A percentile compares a stretch with the other conserved stretches of the same genome.
These are phyloP conservation scores for Paxillus ammoniavirescens DNA, from an alignment of 768 basidiomycete genomes.

Conservation along the genomic window DNA sequence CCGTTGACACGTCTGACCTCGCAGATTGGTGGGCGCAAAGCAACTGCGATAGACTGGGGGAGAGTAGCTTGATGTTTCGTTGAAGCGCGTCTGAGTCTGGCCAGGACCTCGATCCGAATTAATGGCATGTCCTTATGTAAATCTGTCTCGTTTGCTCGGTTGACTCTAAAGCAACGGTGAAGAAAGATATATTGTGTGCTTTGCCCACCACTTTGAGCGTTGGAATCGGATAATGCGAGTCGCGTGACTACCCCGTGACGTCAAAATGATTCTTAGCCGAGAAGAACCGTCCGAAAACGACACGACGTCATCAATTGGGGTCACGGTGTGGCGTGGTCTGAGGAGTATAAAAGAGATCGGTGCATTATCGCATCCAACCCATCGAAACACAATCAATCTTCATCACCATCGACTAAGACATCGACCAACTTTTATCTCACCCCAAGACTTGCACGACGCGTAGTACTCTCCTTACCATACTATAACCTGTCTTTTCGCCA, in stretches of 20 bases:
- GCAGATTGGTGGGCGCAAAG: slow-evolving; percentile 9
- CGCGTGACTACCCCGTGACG: slow-evolving; percentile 27
- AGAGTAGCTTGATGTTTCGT: slow-evolving; percentile 5
- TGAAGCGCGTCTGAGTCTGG: too few relatives aligned
- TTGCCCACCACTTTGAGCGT: too few relatives aligned
- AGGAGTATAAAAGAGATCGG: slow-evolving; percentile 17
- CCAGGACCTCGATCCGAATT: too few relatives aligned
- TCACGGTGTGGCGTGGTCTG: slow-evolving; percentile 12
- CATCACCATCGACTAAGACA: background rate
- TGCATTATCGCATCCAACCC: background rate
- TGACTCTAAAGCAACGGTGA: background rate
- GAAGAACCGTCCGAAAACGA: slow-evolving; percentile 4
- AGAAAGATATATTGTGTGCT: too few relatives aligned
- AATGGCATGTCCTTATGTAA: background rate
- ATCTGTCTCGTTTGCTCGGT: background rate
- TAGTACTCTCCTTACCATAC: slow-evolving; percentile 12
- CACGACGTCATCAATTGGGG: slow-evolving; percentile 20
- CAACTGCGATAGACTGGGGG: slow-evolving; percentile 23
- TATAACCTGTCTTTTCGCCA: slow-evolving; percentile 11
- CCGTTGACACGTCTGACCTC: slow-evolving; percentile 41
- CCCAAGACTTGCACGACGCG: background rate
- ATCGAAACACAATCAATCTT: background rate
- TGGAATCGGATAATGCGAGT: slow-evolving; percentile 8
- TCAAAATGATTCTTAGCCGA: slow-evolving; percentile 3
- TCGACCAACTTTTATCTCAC: background rate